These are phyloP conservation scores for Ilyonectria destructans DNA, from an alignment of 2,329 filamentous ascomycete genomes.

Conservation along the genomic window DNA sequence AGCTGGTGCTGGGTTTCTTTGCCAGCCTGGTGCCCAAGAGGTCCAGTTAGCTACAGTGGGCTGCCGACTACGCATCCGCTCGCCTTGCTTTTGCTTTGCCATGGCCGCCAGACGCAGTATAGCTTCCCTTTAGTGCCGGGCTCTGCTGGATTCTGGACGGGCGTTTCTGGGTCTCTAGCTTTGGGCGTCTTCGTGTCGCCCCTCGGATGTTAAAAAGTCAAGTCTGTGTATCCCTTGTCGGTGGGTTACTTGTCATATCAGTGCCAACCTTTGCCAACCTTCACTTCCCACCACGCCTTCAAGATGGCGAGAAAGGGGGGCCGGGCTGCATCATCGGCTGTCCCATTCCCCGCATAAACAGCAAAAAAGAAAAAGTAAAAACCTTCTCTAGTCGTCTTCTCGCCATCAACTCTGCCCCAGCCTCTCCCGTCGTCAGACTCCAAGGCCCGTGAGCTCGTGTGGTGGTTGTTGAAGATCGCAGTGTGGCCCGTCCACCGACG, in stretches of 20 bases:
- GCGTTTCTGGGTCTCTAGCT: background rate
- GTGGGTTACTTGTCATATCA: slow-evolving; percentile 3
- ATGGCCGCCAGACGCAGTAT: background rate
- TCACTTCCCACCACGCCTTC: background rate
- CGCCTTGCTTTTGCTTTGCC: background rate
- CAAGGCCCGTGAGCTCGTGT: background rate
- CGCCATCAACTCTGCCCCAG: slow-evolving; percentile 19
- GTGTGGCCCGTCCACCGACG: slow-evolving; percentile 40
- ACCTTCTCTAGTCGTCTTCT: background rate
- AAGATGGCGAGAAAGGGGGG: background rate
- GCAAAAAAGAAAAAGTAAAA: background rate
- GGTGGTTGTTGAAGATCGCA: slow-evolving; percentile 32
- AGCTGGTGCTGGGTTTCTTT: slow-evolving; percentile 1
- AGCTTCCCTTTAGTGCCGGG: background rate
- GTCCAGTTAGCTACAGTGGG: background rate
- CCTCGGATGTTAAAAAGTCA: slow-evolving; percentile 2
- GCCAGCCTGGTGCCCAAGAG: background rate
- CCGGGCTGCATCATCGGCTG: background rate
- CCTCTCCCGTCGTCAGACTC: slow-evolving; percentile 8
- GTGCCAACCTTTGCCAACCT: background rate
- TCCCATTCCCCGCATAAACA: no score
- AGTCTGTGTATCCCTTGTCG: slow-evolving; percentile 1
- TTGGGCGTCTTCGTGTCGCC: background rate
- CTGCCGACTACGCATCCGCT: background rate
- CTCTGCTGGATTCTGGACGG: background rate